Base-by-base conservation (phyloP, 2,329 filamentous ascomycete species). In the Pseudopyrenochaeta lycopersici region DNA sequence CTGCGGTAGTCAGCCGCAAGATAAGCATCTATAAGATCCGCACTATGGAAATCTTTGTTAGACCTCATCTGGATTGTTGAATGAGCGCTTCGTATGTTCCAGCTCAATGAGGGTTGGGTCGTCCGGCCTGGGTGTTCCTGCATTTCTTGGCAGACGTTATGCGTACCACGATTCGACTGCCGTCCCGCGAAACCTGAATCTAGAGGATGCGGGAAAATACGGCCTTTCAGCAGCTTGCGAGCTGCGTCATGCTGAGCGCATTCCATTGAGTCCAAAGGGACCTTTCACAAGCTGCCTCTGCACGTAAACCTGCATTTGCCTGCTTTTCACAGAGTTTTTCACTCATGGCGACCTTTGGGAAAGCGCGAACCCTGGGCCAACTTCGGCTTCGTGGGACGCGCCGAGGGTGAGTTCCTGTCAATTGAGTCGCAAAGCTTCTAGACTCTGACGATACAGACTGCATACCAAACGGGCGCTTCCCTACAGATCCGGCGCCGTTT, bases 211-310 rank as follows among this genome's bases (percentile, higher is more conserved):
- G 58, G 61, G 52, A 63, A 53, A 55, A 52, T 48, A 44, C 57
- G 39, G 50, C 44, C 38, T 35, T 39, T 10, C 41, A 54, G 48
- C 43, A 49, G 52, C 54, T 54, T 50, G 51, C 55, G 38, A 46
- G 45, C 50, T 56, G 39, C 68, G 67, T 69, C 70, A 70, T 74
- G 64, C 52, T 64, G 62, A 64, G 44, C 59, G 52, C 60, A 66
- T 67, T 51, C 52, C 49, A 41, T 58, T 61, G 46, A 60, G 54
- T 53, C 48, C 63, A 62, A 60, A 61, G 55, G 62, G 63, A 60
- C 54, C 36, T 49, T 46, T 49, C 35, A 35, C 52, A 49, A 27
- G 47, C 44, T 20, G 9, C 11, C 46, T 20, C 15, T 49, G 46
- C 39, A 23, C 54, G 38, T 33, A 32, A 17, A 31, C 27, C 17